Conservation (phyloP, 1,284 basidiomycete species). For the Peniophora sp. region DNA sequence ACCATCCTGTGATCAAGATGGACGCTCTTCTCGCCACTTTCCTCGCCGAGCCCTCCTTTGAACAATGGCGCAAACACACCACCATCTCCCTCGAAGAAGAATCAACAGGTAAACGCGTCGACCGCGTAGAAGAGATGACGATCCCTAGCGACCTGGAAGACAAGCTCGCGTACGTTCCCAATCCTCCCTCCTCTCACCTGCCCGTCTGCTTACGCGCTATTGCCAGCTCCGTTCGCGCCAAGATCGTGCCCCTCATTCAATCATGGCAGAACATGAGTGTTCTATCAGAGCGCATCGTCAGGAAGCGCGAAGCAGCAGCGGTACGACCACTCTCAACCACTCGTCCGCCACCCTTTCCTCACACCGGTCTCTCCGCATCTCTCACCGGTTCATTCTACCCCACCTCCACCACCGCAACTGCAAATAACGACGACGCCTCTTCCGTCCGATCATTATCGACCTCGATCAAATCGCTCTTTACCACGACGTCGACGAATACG, state of each 20-base stretch:
- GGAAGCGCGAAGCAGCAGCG: slow-evolving; percentile 81
- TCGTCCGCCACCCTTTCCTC: slow-evolving; percentile 26
- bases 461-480: slow-evolving; percentile 19
- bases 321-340: slow-evolving; percentile 67
- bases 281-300: slow-evolving; percentile 77
- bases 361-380: slow-evolving; percentile 56
- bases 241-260: slow-evolving; percentile 71
- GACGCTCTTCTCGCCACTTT: slow-evolving; percentile 81
- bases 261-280: slow-evolving; percentile 87
- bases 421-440: background rate
- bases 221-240: slow-evolving; percentile 58
- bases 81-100: slow-evolving; percentile 80
- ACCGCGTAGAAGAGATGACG: slow-evolving; percentile 81
- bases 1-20: slow-evolving; percentile 84
- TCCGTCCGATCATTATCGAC: slow-evolving; percentile 13
- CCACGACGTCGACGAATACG: slow-evolving; percentile 15
- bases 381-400: slow-evolving; percentile 33
- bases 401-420: slow-evolving; percentile 9
- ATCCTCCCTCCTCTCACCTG: slow-evolving; percentile 2
- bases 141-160: slow-evolving; percentile 89
- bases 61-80: slow-evolving; percentile 77
- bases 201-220: slow-evolving; percentile 1
- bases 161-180: slow-evolving; percentile 61
- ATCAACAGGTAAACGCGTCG: slow-evolving; percentile 72
- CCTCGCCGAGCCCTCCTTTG: slow-evolving; percentile 74